Evolutionary conservation across 169 alveolate species (phyloP), one percentile per base, ranked within the genome.

Genomic region (Babesia bigemina): DNA sequence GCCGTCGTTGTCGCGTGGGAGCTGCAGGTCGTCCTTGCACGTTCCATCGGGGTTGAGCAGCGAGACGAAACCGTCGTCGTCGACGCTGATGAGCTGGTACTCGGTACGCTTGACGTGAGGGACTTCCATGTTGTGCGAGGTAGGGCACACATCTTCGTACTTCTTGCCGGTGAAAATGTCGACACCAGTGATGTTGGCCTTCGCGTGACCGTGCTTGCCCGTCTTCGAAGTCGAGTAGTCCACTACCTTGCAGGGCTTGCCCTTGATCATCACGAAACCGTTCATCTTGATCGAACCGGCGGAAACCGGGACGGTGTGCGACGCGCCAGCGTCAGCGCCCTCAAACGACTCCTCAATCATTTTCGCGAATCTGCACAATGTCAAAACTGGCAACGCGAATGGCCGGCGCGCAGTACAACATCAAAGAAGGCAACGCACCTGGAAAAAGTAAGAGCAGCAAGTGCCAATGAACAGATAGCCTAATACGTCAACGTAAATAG

Each of bases 151-250:
- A 91, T 97, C 99, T 82, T 98, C 99, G 89, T 95, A 94, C 76
- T 96, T 95, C 85, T 95, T 96, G 47, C 97, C 98, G 33, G 99
- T 96, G 93, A 98, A 98, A 82, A 98, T 97, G 82, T 98, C 99
- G 39, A 96, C 88, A 66, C 99, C 99, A 63, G 97, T 97, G 79
- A 98, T 94, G 94, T 95, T 95, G 22, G 99, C 99, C 91, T 98
- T 98, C 60, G 99, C 99, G 91, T 97, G 98, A 48, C 99, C 99
- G 93, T 97, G 99, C 93, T 98, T 98, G 53, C 99, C 99, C 12
- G 99, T 95, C 91, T 98, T 98, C 59, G 99, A 95, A 4, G 99
- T 96, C 36, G 98, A 94, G 78, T 93, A 93, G 69, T 95, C 98
- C 36, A 95, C 96, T 36, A 97, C 98, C 91, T 96, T 97, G 95